These are phyloP conservation scores for Termitomyces sp. DNA, from an alignment of 768 basidiomycete species.

Conservation along the genomic window DNA sequence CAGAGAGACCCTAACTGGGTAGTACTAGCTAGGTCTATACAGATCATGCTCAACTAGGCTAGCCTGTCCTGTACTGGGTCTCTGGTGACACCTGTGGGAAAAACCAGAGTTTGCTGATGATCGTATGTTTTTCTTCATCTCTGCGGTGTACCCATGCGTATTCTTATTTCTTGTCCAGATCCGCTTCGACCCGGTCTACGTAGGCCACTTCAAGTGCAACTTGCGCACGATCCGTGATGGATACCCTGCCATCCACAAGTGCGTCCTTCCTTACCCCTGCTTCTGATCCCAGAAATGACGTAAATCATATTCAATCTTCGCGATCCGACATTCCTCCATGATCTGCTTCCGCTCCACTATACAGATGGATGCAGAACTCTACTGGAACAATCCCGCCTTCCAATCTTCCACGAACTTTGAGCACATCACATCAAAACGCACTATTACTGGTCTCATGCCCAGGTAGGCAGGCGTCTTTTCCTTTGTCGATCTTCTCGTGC, in stretches of 20 bases:
- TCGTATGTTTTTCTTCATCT: slow-evolving; percentile 41
- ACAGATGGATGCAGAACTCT: slow-evolving; percentile 81
- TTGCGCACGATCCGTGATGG: slow-evolving; percentile 77
- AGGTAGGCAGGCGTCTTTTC: slow-evolving; percentile 25
- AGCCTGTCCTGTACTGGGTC: no score
- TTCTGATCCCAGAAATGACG: background rate
- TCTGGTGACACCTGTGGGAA: no score
- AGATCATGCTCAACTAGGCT: no score
- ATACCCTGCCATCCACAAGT: slow-evolving; percentile 33
- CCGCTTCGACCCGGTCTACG: slow-evolving; percentile 88
- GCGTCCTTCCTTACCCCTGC: background rate
- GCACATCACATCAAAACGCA: slow-evolving; percentile 80
- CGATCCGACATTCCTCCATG: no score
- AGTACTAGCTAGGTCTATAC: no score
- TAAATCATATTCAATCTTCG: no score
- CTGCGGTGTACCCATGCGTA: background rate
- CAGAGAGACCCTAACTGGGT: no score
- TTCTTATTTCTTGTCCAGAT: slow-evolving; percentile 46
- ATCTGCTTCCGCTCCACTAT: background rate
- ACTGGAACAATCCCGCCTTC: slow-evolving; percentile 91
- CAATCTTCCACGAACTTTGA: slow-evolving; percentile 82
- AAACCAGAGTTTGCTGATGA: no score
- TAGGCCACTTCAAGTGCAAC: slow-evolving; percentile 94
- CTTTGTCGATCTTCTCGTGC: background rate
- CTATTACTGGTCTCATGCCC: slow-evolving; percentile 61